phyloP scores from a whole-genome alignment of 2,329 filamentous ascomycete genomes.

The Botryosphaeria agaves region DNA sequence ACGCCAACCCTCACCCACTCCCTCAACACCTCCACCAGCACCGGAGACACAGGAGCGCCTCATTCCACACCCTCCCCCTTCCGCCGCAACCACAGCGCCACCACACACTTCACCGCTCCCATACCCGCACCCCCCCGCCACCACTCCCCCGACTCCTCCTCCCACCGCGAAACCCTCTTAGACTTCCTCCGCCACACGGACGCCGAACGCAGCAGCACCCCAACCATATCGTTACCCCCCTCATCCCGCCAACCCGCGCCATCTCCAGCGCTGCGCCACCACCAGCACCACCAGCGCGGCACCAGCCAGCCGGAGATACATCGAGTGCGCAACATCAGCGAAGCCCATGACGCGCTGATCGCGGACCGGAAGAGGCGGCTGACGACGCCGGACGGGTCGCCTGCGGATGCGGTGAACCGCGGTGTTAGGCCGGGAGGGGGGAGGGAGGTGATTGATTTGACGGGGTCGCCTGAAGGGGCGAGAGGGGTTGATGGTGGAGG shows the following conservation, averaged over 20 bases:
- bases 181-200: not conserved
- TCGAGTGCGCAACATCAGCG: not conserved
- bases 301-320: not conserved
- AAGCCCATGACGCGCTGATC: not conserved
- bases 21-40: not conserved
- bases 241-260: no score
- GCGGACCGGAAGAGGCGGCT: slow-evolving; percentile 1
- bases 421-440: not conserved
- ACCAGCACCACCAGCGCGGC: no score
- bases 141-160: not conserved
- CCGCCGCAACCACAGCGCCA: not conserved
- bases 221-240: no score
- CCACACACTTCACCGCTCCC: not conserved
- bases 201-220: no score
- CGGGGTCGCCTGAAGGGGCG: not conserved
- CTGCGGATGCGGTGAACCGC: no score
- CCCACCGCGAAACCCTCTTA: not conserved
- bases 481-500: not conserved
- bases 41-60: no score
- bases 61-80: not conserved
- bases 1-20: not conserved
- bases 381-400: slow-evolving; percentile 1
- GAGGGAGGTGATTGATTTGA: not conserved
- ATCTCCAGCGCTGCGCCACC: no score
- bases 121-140: not conserved